phyloP scores from a whole-genome alignment of 2,329 filamentous ascomycete genomes.

The Arthrobotrys sinensis region DNA sequence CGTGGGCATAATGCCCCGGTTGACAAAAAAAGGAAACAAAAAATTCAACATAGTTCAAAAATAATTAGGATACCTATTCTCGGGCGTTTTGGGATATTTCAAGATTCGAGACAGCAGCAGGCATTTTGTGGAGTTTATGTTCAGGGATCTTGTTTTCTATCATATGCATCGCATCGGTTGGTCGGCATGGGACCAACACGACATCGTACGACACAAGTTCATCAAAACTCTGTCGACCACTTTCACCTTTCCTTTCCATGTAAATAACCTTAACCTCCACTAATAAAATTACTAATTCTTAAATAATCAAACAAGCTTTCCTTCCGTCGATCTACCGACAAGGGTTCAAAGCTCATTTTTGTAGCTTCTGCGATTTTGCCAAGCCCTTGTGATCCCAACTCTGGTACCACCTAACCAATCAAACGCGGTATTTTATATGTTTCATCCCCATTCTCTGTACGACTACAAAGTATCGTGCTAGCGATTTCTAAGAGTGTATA shows the following conservation, averaged over 20 bases:
- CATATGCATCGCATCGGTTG: too few relatives aligned
- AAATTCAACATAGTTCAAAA: not conserved
- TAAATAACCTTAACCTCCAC: not conserved
- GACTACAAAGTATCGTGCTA: not conserved
- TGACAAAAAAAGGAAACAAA: not conserved
- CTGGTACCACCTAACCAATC: not conserved
- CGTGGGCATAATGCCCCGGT: not conserved
- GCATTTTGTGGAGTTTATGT: too few relatives aligned
- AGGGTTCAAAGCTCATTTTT: not conserved
- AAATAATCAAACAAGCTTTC: not conserved
- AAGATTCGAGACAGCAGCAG: too few relatives aligned
- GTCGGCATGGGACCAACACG: not conserved
- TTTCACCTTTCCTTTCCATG: not conserved
- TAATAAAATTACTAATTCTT: too few relatives aligned
- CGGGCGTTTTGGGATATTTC: too few relatives aligned
- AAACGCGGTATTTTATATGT: not conserved
- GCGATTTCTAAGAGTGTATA: not conserved
- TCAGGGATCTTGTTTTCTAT: too few relatives aligned
- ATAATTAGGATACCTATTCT: too few relatives aligned
- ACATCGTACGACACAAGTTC: not conserved
- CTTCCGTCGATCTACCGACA: not conserved
- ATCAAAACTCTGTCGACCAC: too few relatives aligned
- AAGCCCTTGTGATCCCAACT: slow-evolving; percentile 6
- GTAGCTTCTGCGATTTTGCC: slow-evolving; percentile 31
- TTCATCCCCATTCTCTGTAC: too few relatives aligned